A percentile compares a stretch with the other conserved stretches of the same genome.
Evolutionary conservation across 2,329 filamentous ascomycete genomes (phyloP).

Genomic region (Stemphylium lycopersici): DNA sequence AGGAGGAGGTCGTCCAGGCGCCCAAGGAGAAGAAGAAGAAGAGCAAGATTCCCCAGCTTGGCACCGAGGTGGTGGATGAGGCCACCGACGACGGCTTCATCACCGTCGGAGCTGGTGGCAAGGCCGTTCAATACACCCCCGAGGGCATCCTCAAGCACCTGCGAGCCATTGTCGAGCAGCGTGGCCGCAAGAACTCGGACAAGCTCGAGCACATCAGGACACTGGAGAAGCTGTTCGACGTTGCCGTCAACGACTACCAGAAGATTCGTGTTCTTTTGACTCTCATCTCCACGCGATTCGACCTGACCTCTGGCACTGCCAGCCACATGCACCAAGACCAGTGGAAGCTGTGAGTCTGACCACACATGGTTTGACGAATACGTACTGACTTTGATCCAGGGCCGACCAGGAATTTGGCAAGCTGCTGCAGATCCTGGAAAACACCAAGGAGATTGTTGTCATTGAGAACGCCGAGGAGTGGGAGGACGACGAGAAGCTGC

Average conservation of each 20-base stretch:
- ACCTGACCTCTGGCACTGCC: conserved; percentile 79
- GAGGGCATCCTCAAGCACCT: conserved; percentile 99
- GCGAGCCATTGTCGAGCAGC: conserved; percentile 87
- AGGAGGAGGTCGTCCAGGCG: conserved; percentile 76
- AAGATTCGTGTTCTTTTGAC: conserved; percentile 90
- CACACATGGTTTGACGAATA: background rate
- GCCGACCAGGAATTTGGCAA: conserved; percentile 84
- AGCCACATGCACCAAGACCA: conserved; percentile 92
- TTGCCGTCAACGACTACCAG: conserved; percentile 90
- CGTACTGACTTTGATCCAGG: conserved; percentile 31
- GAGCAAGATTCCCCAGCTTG: conserved; percentile 59
- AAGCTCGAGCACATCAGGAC: conserved; percentile 91
- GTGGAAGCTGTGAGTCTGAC: conserved; percentile 74
- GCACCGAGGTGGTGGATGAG: conserved; percentile 57
- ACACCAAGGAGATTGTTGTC: conserved; percentile 80
- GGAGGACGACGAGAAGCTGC: conserved; percentile 97
- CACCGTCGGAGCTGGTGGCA: conserved; percentile 86
- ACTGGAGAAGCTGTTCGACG: conserved; percentile 94
- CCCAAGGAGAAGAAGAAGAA: conserved; percentile 46
- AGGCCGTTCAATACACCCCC: conserved; percentile 87
- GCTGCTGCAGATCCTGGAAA: conserved; percentile 79
- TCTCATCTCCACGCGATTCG: conserved; percentile 91
- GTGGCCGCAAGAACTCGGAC: conserved; percentile 99
- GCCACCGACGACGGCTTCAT: conserved; percentile 86
- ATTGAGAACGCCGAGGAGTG: conserved; percentile 94